phyloP scores from a whole-genome alignment of 1,284 basidiomycete species.

The Ustilago crameri region DNA sequence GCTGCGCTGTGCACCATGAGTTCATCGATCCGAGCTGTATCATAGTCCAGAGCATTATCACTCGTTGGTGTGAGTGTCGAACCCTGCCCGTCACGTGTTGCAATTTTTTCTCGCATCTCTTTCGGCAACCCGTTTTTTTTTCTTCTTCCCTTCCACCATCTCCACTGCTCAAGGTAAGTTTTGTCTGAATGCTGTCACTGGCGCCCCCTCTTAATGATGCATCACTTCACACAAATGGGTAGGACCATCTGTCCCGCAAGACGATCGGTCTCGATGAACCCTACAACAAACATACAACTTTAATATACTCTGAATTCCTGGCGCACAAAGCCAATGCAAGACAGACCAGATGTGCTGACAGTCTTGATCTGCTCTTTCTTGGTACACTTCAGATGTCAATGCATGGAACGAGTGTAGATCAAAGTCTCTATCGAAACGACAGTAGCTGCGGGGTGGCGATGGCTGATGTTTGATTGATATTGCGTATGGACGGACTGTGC shows the following conservation, averaged over 20 bases:
- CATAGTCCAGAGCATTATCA: no score
- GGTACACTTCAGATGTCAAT: neutral
- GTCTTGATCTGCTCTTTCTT: no score
- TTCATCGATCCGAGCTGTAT: no score
- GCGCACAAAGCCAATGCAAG: no score
- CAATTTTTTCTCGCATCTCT: slow-evolving; percentile 9
- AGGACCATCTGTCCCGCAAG: slow-evolving; percentile 44
- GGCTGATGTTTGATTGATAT: neutral
- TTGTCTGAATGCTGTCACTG: no score
- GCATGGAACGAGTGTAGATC: no score
- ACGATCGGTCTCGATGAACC: slow-evolving; percentile 41
- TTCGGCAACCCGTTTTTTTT: neutral
- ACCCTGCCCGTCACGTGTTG: slow-evolving; percentile 21
- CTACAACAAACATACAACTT: slow-evolving; percentile 47
- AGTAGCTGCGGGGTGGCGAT: no score
- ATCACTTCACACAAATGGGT: slow-evolving; percentile 29
- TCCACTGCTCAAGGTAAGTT: slow-evolving; percentile 16
- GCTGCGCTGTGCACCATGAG: no score
- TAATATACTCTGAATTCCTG: slow-evolving; percentile 52
- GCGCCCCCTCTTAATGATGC: slow-evolving; percentile 25
- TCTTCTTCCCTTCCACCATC: slow-evolving; percentile 27
- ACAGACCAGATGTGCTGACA: no score
- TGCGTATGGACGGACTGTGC: neutral
- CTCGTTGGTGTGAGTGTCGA: neutral
- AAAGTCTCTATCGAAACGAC: no score